phyloP scores from a whole-genome alignment of 768 basidiomycete genomes.

The Boletus fagicola region DNA sequence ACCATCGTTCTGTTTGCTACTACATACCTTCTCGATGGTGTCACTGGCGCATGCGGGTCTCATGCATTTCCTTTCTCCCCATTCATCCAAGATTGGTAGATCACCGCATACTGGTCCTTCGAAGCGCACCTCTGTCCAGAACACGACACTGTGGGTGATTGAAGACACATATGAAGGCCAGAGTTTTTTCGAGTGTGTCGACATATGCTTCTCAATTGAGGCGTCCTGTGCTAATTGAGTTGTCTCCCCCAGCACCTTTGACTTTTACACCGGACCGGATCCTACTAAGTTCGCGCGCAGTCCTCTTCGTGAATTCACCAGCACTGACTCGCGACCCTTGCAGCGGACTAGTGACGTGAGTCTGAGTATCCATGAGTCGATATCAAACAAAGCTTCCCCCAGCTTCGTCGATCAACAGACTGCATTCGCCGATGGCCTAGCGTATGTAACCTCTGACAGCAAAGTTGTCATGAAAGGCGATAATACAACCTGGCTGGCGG shows the following conservation, averaged over 20 bases:
- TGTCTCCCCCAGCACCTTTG: conserved; percentile 44
- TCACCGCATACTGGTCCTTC: conserved; percentile 4
- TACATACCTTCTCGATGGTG: conserved; percentile 16
- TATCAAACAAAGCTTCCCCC: conserved; percentile 12
- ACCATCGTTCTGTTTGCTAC: conserved; percentile 8
- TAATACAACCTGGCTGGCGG: conserved; percentile 52
- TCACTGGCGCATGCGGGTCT: conserved; percentile 15
- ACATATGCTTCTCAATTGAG: background rate
- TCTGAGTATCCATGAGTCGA: conserved; percentile 9
- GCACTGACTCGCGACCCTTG: conserved; percentile 13
- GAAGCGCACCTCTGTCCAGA: conserved; percentile 16
- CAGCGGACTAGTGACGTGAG: conserved; percentile 73
- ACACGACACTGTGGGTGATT: conserved; percentile 60
- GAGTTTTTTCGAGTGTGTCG: conserved; percentile 67
- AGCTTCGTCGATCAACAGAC: conserved; percentile 61
- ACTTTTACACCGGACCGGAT: conserved; percentile 59
- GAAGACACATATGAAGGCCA: conserved; percentile 65
- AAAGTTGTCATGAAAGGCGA: conserved; percentile 78
- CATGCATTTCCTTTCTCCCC: conserved; percentile 4
- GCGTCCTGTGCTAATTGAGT: conserved; percentile 4
- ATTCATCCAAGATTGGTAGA: background rate
- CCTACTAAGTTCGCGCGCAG: conserved; percentile 53
- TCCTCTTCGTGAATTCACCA: conserved; percentile 7
- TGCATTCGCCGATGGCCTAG: conserved; percentile 54
- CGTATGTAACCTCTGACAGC: conserved; percentile 54